These are phyloP conservation scores for Epichloe coenophiala DNA, from an alignment of 2,329 filamentous ascomycete species.

Conservation along the genomic window DNA sequence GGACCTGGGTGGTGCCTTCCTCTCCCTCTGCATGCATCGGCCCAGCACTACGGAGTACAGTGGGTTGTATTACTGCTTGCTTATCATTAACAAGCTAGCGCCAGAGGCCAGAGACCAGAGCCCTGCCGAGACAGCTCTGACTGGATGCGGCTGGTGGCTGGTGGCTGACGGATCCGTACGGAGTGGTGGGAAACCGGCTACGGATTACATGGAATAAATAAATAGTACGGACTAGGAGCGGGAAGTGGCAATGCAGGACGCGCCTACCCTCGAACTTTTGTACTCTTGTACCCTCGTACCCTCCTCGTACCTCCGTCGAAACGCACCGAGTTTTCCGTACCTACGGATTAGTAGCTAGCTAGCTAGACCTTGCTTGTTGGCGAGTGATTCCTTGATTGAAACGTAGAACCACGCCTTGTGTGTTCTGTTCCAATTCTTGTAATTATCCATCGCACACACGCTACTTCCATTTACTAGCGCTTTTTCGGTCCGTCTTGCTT, in stretches of 20 bases:
- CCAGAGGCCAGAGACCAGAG: neutral
- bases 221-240: too few species aligned
- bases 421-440: neutral
- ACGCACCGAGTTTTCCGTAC: too few species aligned
- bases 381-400: too few species aligned
- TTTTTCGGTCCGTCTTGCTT: neutral
- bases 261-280: neutral
- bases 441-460: neutral
- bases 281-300: too few species aligned
- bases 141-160: neutral
- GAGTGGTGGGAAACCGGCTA: too few species aligned
- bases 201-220: too few species aligned
- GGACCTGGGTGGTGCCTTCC: neutral
- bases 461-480: neutral
- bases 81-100: neutral
- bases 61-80: neutral
- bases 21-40: conserved; percentile 1
- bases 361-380: too few species aligned
- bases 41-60: neutral
- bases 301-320: too few species aligned
- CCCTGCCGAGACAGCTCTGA: neutral
- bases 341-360: too few species aligned
- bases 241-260: neutral
- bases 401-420: too few species aligned
- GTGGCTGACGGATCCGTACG: neutral